phyloP scores from a whole-genome alignment of 2,329 filamentous ascomycete genomes.

The Nannizzia gypsea region DNA sequence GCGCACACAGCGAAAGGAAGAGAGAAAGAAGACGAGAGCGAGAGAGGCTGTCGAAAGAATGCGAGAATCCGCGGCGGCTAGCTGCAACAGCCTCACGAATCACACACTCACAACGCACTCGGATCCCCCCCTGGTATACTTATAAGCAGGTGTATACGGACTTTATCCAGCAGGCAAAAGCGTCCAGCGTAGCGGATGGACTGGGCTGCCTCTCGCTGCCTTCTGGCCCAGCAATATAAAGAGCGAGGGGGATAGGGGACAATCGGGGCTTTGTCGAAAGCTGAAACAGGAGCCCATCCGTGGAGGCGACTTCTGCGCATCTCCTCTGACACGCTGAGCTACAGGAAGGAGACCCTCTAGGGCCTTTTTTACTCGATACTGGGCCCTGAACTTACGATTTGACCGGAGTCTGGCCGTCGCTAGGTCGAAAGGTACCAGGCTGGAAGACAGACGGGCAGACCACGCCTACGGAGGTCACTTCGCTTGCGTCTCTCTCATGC shows the following conservation, averaged over 20 bases:
- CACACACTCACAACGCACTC: neutral
- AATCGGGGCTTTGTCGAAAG: neutral
- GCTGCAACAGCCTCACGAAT: constrained; percentile 4
- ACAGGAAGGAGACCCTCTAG: neutral
- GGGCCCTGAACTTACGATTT: neutral
- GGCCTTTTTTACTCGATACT: neutral
- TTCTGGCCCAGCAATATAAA: neutral
- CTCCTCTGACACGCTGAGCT: neutral
- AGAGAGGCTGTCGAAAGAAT: neutral
- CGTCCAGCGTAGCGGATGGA: neutral
- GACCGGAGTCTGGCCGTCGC: neutral
- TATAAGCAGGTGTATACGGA: neutral
- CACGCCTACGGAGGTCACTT: neutral
- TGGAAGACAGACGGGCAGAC: neutral
- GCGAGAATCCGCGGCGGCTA: neutral
- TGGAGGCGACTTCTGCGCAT: neutral
- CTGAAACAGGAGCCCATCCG: neutral
- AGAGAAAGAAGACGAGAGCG: neutral
- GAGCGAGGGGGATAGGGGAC: neutral
- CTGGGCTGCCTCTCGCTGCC: neutral
- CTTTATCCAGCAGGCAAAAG: neutral
- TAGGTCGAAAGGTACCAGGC: neutral
- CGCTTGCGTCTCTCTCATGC: neutral
- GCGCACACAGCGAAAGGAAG: neutral
- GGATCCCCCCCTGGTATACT: neutral